phyloP scores from a whole-genome alignment of 2,329 filamentous ascomycete species.

The Xylariaceae sp. region DNA sequence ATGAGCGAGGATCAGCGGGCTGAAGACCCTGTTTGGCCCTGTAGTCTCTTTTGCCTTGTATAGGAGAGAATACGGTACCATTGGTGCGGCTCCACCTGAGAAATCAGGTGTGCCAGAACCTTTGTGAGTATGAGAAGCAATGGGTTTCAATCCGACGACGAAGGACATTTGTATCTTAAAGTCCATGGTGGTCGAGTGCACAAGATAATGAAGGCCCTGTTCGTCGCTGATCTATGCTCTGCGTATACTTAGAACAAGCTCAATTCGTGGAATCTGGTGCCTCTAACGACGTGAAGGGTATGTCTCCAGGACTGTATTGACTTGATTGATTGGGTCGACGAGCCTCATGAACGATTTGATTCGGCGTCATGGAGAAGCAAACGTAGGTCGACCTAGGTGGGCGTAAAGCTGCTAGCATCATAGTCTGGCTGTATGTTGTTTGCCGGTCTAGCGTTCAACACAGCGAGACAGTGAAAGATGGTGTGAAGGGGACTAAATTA shows the following conservation, averaged over 20 bases:
- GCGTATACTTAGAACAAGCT: neutral
- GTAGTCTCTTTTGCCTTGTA: constrained; percentile 16
- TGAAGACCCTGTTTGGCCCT: constrained; percentile 20
- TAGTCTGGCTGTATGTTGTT: neutral
- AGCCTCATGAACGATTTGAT: neutral
- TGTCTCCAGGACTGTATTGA: neutral
- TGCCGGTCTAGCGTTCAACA: neutral
- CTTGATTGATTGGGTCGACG: neutral
- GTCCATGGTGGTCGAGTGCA: constrained; percentile 18
- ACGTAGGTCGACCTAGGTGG: neutral
- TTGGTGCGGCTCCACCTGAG: constrained; percentile 17
- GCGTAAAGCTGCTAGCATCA: neutral
- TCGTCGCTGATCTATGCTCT: constrained; percentile 14
- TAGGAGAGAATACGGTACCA: constrained; percentile 14
- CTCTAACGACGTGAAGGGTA: neutral
- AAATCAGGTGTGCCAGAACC: constrained; percentile 17
- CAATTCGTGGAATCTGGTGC: neutral
- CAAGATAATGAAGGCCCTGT: constrained; percentile 22
- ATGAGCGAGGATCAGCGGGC: constrained; percentile 16
- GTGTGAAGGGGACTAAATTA: neutral
- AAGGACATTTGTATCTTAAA: constrained; percentile 19
- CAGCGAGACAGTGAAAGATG: neutral
- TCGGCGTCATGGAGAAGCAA: neutral
- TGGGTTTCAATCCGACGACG: constrained; percentile 16
- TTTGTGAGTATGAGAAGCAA: constrained; percentile 21